phyloP scores from a whole-genome alignment of 1,139 yeast genomes.

The Zygosaccharomyces pseudobailii region DNA sequence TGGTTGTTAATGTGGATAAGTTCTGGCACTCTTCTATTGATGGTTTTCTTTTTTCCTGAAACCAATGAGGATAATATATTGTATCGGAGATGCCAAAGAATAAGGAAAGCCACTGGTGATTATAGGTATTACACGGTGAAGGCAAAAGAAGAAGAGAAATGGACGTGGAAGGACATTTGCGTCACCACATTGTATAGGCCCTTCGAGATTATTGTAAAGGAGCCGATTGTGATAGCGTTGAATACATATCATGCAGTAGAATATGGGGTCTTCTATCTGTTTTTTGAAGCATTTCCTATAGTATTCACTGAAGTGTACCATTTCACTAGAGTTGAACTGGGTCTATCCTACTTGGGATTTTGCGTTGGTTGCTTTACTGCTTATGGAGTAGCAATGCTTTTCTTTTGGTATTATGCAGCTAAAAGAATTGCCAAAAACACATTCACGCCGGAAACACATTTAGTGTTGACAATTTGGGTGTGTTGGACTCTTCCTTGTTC shows the following conservation, averaged over 20 bases:
- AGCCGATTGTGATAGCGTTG: constrained; percentile 21
- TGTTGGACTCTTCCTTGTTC: constrained; percentile 18
- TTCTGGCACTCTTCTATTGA: constrained; percentile 37
- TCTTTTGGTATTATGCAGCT: constrained; percentile 9
- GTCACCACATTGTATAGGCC: constrained; percentile 49
- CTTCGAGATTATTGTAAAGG: constrained; percentile 37
- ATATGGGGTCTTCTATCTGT: not conserved
- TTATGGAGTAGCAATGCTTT: constrained; percentile 12
- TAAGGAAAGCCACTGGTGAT: constrained; percentile 47
- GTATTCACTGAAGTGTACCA: constrained; percentile 43
- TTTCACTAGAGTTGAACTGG: constrained; percentile 37
- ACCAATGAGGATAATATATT: constrained; percentile 39
- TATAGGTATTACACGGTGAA: constrained; percentile 35
- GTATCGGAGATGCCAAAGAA: constrained; percentile 43
- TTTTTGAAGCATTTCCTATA: constrained; percentile 40
- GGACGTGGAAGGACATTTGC: constrained; percentile 31
- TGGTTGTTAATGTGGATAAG: constrained; percentile 15
- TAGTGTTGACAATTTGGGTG: constrained; percentile 15
- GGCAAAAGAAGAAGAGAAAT: constrained; percentile 33
- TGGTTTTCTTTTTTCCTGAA: constrained; percentile 29
- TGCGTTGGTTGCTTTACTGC: constrained; percentile 12
- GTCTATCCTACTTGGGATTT: constrained; percentile 16
- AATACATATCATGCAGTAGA: constrained; percentile 44
- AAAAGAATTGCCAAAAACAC: constrained; percentile 14
- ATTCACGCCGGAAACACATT: constrained; percentile 18